Conservation (phyloP, 164 flowering plant genomes). For the Magnolia sinica region DNA sequence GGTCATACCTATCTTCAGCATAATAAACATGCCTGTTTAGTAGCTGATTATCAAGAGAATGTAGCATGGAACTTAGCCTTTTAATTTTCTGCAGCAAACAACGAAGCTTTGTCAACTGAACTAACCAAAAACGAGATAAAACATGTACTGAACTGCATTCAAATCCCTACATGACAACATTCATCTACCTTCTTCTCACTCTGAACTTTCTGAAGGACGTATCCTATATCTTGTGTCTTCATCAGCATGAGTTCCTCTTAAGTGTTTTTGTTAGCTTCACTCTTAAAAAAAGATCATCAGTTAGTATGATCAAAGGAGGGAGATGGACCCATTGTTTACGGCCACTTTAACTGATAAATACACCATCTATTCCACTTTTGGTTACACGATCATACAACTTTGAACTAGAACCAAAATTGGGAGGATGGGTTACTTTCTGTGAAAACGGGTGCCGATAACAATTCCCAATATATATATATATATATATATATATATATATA, state of each 20-base stretch:
- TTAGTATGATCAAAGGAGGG: too few species aligned
- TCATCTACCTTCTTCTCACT: conserved; percentile 62
- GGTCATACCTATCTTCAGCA: conserved; percentile 18
- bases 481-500: background rate
- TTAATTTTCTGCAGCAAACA: too few species aligned
- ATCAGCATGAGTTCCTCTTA: conserved; percentile 75
- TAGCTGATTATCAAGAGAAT: too few species aligned
- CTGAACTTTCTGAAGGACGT: conserved; percentile 71
- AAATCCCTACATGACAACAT: background rate
- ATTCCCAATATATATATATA: background rate
- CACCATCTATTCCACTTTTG: too few species aligned
- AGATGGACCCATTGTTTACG: background rate
- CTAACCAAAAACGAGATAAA: conserved; percentile 35
- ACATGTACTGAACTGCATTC: background rate
- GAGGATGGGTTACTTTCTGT: too few species aligned
- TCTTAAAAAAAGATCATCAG: conserved; percentile 31
- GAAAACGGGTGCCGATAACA: background rate
- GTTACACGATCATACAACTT: too few species aligned
- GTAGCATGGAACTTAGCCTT: too few species aligned
- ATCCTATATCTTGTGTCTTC: conserved; percentile 90
- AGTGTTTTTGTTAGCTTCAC: conserved; percentile 59
- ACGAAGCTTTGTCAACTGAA: too few species aligned
- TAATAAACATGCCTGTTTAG: too few species aligned
- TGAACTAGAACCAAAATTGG: too few species aligned
- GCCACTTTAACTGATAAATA: too few species aligned